Percentiles rank a stretch among this genome's conserved stretches.
Conservation (phyloP, 2,329 filamentous ascomycete species). For the Cryphonectria parasitica region DNA sequence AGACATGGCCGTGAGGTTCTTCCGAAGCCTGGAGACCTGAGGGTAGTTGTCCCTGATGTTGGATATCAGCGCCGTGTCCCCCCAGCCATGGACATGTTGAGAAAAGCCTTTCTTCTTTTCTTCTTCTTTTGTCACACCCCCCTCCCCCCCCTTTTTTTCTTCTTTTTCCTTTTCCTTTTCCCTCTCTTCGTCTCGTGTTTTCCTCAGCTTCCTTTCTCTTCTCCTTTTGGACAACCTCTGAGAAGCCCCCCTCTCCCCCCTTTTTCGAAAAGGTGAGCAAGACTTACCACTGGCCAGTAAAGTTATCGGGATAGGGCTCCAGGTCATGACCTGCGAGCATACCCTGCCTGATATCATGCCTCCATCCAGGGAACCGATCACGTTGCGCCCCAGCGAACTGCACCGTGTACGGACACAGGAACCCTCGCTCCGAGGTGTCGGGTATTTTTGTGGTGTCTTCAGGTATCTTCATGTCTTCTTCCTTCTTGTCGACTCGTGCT, state of each 20-base stretch:
- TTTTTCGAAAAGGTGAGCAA: not conserved
- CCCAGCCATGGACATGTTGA: not conserved
- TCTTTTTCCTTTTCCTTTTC: too few species aligned
- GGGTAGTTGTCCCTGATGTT: slow-evolving; percentile 33
- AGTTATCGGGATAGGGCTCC: slow-evolving; percentile 17
- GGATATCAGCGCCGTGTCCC: not conserved
- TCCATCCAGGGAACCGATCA: slow-evolving; percentile 9
- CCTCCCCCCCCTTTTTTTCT: too few species aligned
- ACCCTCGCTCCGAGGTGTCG: slow-evolving; percentile 1
- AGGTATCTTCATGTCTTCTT: not conserved
- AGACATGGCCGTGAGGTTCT: slow-evolving; percentile 63
- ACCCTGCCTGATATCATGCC: slow-evolving; percentile 4
- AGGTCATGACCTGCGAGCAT: slow-evolving; percentile 14
- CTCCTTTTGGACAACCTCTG: not conserved
- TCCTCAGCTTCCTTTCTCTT: too few species aligned
- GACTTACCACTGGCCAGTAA: slow-evolving; percentile 24
- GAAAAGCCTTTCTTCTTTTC: not conserved
- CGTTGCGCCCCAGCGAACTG: slow-evolving; percentile 3
- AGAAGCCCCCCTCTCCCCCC: not conserved
- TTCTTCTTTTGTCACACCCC: too few species aligned
- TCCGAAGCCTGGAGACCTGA: slow-evolving; percentile 41
- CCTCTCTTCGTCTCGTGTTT: too few species aligned
- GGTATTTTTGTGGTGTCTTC: not conserved
- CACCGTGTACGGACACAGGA: not conserved
- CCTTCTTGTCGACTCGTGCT: not conserved